Conservation (phyloP, 257 asterid species). For the Eucommia ulmoides region DNA sequence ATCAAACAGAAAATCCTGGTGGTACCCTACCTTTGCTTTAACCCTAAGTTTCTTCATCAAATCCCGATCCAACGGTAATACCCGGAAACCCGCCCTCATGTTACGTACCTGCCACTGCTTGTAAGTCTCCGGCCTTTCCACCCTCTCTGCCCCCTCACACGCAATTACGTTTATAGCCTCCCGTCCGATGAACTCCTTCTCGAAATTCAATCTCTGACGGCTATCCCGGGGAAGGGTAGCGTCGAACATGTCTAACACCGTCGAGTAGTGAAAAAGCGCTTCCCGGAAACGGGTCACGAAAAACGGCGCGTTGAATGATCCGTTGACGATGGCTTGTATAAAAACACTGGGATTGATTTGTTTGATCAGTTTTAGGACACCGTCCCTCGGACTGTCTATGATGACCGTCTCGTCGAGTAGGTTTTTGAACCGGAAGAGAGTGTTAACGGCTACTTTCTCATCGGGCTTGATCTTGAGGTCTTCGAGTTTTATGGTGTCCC, state of each 20-base stretch:
- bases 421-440: constrained; percentile 41
- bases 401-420: constrained; percentile 68
- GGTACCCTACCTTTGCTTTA: constrained; percentile 39
- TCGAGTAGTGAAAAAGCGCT: constrained; percentile 71
- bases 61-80: constrained; percentile 36
- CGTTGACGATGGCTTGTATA: constrained; percentile 39
- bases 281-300: constrained; percentile 85
- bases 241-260: constrained; percentile 79
- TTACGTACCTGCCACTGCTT: constrained; percentile 84
- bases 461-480: constrained; percentile 47
- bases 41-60: constrained; percentile 36
- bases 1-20: constrained; percentile 55
- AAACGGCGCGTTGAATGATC: constrained; percentile 68
- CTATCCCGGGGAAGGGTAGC: constrained; percentile 58
- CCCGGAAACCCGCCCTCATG: constrained; percentile 67
- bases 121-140: constrained; percentile 85
- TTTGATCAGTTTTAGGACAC: constrained; percentile 45
- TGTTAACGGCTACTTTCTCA: constrained; percentile 71
- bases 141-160: constrained; percentile 81
- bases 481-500: constrained; percentile 67
- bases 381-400: constrained; percentile 65
- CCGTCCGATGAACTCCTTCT: constrained; percentile 65
- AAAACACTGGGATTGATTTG: constrained; percentile 62
- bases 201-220: constrained; percentile 53
- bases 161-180: constrained; percentile 73